These are phyloP conservation scores for Aspergillus arachidicola DNA, from an alignment of 2,329 filamentous ascomycete species.

Conservation along the genomic window DNA sequence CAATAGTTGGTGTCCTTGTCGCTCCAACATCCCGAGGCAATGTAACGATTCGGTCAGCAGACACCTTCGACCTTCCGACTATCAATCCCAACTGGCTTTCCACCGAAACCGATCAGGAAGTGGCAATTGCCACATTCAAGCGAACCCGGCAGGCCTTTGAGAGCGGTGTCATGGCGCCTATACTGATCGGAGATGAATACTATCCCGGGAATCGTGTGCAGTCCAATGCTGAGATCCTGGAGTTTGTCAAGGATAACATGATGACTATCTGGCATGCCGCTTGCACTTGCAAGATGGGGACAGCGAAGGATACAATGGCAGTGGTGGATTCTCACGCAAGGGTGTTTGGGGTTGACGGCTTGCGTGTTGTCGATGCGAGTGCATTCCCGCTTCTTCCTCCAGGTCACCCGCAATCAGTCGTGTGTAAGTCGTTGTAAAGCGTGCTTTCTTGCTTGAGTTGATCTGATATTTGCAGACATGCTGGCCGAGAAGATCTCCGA, in stretches of 20 bases:
- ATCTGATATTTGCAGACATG: conserved; percentile 25
- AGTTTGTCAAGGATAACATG: conserved; percentile 27
- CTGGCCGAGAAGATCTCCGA: conserved; percentile 44
- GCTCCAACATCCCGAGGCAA: conserved; percentile 49
- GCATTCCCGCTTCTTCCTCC: conserved; percentile 38
- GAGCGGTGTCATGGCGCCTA: conserved; percentile 24
- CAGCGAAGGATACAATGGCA: conserved; percentile 27
- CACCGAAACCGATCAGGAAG: conserved; percentile 43
- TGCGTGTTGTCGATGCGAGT: conserved; percentile 40
- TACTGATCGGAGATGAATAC: conserved; percentile 37
- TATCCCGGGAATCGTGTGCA: conserved; percentile 39
- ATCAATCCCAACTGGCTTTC: conserved; percentile 52
- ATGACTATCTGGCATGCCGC: conserved; percentile 38
- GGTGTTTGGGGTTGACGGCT: conserved; percentile 32
- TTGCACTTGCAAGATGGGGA: conserved; percentile 44
- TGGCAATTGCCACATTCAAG: conserved; percentile 47
- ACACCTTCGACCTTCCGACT: conserved; percentile 38
- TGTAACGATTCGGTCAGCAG: conserved; percentile 44
- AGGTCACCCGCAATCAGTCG: conserved; percentile 40
- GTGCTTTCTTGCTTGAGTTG: neutral
- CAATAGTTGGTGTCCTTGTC: conserved; percentile 37
- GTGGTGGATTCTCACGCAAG: conserved; percentile 35
- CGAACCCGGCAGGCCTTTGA: conserved; percentile 42
- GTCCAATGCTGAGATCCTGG: conserved; percentile 45
- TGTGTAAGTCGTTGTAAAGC: conserved; percentile 30